Evolutionary conservation across 164 flowering plant genomes (phyloP), one percentile per base, ranked within the genome.

Genomic region (Echeveria elegans): DNA sequence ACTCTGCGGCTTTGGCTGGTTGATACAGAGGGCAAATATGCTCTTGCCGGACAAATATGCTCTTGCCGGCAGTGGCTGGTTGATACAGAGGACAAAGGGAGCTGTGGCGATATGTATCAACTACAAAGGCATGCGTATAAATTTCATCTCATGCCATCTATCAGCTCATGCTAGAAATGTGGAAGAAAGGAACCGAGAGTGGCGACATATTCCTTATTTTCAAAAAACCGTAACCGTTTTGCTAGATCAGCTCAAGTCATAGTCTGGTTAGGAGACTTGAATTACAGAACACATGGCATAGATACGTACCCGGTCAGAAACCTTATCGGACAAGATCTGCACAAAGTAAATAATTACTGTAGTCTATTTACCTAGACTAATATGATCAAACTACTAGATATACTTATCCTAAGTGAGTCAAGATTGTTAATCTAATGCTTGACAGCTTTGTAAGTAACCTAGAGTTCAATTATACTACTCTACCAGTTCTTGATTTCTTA

Each of bases 201-300:
- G 68, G 70, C 71, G 82, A 38, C 78, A 75, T 72, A 87, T 45
- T 80, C 84, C 18, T 77, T 89, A 19, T 81, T 85, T 75, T 79
- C 88, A 63, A 77, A 81, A 70, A 77, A 80, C 18, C 66, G 63
- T 68, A 85, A 85, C 69, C 82, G 84, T 4, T 82, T 78, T 52
- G 73, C 83, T 41, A 77, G 77, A 60, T 83, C 84, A 1, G 69
- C 84, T 30, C 84, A 82, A 0, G 52, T 89, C 40, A 85, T 80
- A 0, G 80, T 89, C 1, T 85, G 92, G 92, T 67, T 89, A 62
- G 92, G 92, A 48, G 96, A 89, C 74, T 88, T 89, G 47, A 89
- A 89, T 62, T 89, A 89, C 73, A 79, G 96, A 64, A 45, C 87
- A 9, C 80, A 83, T 29, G 96, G 91, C 8, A 79, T 88, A 18